Evolutionary conservation across 805 yeast species (phyloP).

Genomic region (Hanseniaspora opuntiae): DNA sequence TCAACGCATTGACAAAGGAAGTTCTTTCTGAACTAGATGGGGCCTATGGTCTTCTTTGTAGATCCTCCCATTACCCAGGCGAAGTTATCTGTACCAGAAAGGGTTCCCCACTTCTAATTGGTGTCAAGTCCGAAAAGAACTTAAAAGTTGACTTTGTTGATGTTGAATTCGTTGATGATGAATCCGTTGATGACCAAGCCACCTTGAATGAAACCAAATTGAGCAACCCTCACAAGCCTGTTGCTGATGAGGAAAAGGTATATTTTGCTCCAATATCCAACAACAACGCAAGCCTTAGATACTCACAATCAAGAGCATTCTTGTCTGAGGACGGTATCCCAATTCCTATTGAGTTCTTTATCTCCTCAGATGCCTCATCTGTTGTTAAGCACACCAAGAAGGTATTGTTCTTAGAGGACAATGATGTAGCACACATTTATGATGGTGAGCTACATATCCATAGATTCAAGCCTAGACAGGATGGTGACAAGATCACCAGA

Average conservation of each 20-base stretch:
- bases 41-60: conserved; percentile 89
- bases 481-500: conserved; percentile 80
- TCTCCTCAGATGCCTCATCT: conserved; percentile 94
- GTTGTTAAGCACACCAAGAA: conserved; percentile 94
- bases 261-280: conserved; percentile 41
- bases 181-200: conserved; percentile 20
- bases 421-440: conserved; percentile 94
- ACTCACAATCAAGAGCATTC: conserved; percentile 92
- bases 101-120: conserved; percentile 93
- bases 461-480: conserved; percentile 73
- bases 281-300: conserved; percentile 45
- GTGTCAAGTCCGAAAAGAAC: conserved; percentile 91
- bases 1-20: conserved; percentile 82
- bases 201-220: conserved; percentile 7
- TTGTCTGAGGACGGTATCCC: conserved; percentile 85
- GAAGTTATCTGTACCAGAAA: conserved; percentile 94
- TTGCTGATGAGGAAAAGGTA: conserved; percentile 16
- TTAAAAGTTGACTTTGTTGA: conserved; percentile 96
- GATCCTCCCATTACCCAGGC: conserved; percentile 83
- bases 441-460: conserved; percentile 98
- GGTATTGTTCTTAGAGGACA: conserved; percentile 91
- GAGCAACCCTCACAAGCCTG: neutral
- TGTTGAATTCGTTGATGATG: conserved; percentile 79
- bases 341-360: conserved; percentile 86
- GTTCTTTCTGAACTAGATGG: conserved; percentile 91